Evolutionary conservation across 306 rosid species (phyloP).

Genomic region (Pueraria montana): DNA sequence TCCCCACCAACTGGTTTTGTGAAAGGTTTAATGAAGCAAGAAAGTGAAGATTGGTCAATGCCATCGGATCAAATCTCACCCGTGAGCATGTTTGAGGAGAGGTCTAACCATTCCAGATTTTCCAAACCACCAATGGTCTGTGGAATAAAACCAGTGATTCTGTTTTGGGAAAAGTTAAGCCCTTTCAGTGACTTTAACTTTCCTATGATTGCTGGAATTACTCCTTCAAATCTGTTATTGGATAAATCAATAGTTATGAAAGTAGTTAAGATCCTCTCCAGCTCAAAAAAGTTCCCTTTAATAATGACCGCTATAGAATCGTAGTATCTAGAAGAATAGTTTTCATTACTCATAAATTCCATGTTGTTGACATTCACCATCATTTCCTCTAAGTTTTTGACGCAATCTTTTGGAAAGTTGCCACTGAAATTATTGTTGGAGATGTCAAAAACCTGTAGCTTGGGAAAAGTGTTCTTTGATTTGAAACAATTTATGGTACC

Average conservation of each 20-base stretch:
- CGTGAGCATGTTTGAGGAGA: slow-evolving; percentile 38
- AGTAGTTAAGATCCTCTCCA: slow-evolving; percentile 3
- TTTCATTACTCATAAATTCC: neutral
- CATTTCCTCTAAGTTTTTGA: slow-evolving; percentile 46
- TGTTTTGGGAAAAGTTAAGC: slow-evolving; percentile 48
- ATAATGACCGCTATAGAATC: slow-evolving; percentile 15
- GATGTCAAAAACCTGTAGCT: slow-evolving; percentile 45
- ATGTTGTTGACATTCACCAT: neutral
- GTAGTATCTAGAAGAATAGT: neutral
- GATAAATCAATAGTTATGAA: slow-evolving; percentile 43
- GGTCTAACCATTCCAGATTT: slow-evolving; percentile 50
- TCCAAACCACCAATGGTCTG: slow-evolving; percentile 12
- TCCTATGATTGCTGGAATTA: slow-evolving; percentile 46
- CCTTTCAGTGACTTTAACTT: slow-evolving; percentile 29
- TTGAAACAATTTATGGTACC: slow-evolving; percentile 33
- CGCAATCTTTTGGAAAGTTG: slow-evolving; percentile 1
- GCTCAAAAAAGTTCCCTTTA: neutral
- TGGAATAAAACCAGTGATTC: slow-evolving; percentile 46
- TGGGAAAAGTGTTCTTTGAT: neutral
- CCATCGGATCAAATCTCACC: slow-evolving; percentile 40
- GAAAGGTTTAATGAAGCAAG: slow-evolving; percentile 43
- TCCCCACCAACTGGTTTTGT: slow-evolving; percentile 30
- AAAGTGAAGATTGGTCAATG: slow-evolving; percentile 31
- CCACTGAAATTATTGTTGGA: slow-evolving; percentile 50
- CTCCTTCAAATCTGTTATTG: slow-evolving; percentile 49